Evolutionary conservation across 2,329 filamentous ascomycete genomes (phyloP), one percentile per base, ranked within the genome.

Genomic region (Podosphaera xanthii): DNA sequence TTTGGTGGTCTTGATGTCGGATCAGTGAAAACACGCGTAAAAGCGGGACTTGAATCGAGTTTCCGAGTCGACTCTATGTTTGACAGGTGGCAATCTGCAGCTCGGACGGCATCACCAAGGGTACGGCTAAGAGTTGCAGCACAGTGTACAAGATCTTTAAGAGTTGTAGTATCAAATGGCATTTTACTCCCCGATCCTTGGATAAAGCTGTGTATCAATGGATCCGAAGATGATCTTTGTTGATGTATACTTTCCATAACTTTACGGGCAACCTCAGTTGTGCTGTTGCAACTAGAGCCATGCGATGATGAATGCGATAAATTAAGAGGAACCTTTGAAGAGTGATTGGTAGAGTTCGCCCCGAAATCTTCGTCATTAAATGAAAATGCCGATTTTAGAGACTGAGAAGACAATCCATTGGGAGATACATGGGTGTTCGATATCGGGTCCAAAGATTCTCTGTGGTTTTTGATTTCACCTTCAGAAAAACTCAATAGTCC

Each of bases 151-250:
- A 84, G 71, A 65, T 81, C 78, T 64, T 79, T 80, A n/a, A 84
- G 73, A 68, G 79, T 84, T 62, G 82, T 83, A 4, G 81, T 84
- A 66, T 83, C 81, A 62, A 84, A 84, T 60, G 82, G 82, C 65
- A 84, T 76, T 61, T 75, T 73, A 57, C 74, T 73, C 52, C 75
- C 71, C 9, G 66, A 68, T 61, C 66, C 66, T 69, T 61, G 59
- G 3, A 61, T 60, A 53, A 66, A 58, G 14, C 64, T 66, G 35
- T 64, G 64, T 14, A 68, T 61, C 4, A 67, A 60, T 12, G 73
- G 70, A 53, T 76, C 71, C 1, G 74, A 69, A 1, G 71, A 71
- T 4, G 74, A 72, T 31, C 76, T 61, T 60, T 79, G 75, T 61
- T 75, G 75, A 60, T 82, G 77, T 76, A 83, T 81, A 22, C 77